phyloP scores from a whole-genome alignment of 768 basidiomycete species.

The Auricularia cornea region DNA sequence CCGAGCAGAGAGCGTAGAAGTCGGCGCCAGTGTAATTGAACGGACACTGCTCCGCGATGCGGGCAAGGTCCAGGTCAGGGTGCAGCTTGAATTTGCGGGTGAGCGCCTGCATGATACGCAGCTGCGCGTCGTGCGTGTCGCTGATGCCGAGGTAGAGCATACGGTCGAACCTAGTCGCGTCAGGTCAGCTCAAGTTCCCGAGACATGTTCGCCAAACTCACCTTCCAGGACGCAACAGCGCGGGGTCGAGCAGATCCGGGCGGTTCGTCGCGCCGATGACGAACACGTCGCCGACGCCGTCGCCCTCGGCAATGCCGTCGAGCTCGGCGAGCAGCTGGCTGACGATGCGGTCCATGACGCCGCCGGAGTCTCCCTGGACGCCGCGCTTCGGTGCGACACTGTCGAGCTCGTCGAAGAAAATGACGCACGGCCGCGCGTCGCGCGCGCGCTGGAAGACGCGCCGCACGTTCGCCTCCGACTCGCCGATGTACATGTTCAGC shows the following conservation, averaged over 20 bases:
- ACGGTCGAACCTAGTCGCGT: conserved; percentile 71
- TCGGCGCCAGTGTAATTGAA: conserved; percentile 97
- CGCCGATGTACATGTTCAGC: conserved; percentile 97
- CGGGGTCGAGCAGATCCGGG: conserved; percentile 86
- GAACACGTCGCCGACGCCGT: conserved; percentile 65
- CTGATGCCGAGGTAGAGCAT: conserved; percentile 95
- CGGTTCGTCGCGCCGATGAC: conserved; percentile 95
- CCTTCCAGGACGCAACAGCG: conserved; percentile 83
- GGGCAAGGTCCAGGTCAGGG: conserved; percentile 50
- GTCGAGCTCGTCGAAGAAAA: conserved; percentile 96
- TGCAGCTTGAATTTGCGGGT: conserved; percentile 88
- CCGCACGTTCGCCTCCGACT: conserved; percentile 96
- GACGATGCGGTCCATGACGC: conserved; percentile 97
- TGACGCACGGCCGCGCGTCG: conserved; percentile 89
- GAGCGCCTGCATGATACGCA: conserved; percentile 79
- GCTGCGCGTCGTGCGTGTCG: conserved; percentile 75
- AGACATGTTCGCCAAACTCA: conserved; percentile 23
- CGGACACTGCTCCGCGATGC: conserved; percentile 66
- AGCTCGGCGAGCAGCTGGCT: conserved; percentile 90
- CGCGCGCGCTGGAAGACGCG: conserved; percentile 84
- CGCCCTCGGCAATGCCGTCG: conserved; percentile 73
- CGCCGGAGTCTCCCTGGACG: conserved; percentile 91
- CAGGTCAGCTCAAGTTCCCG: not conserved
- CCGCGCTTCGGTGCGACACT: conserved; percentile 92
- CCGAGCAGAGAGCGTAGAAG: conserved; percentile 94